Conservation (phyloP, 1,284 basidiomycete species). For the Tilletia walkeri region DNA sequence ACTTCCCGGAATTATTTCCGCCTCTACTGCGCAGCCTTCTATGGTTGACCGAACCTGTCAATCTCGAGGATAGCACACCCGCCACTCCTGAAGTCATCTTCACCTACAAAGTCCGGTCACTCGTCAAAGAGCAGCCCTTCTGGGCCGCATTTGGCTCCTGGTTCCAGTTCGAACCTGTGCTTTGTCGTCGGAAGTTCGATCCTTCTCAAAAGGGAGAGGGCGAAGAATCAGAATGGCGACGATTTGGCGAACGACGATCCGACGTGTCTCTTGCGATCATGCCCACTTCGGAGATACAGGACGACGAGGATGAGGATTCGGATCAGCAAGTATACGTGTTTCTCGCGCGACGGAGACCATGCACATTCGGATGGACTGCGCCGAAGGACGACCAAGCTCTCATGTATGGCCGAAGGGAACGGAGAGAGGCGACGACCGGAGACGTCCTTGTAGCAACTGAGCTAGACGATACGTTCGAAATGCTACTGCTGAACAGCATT, state of each 20-base stretch:
- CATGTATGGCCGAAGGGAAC: constrained; percentile 31
- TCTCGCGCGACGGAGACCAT: constrained; percentile 33
- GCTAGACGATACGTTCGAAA: constrained; percentile 12
- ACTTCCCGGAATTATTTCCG: constrained; percentile 51
- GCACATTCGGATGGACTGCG: constrained; percentile 31
- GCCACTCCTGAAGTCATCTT: constrained; percentile 39
- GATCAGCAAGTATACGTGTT: constrained; percentile 45
- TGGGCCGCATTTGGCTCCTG: constrained; percentile 78
- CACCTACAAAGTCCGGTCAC: constrained; percentile 70
- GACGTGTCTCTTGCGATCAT: constrained; percentile 21
- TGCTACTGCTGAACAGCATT: constrained; percentile 9
- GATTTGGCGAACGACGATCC: constrained; percentile 23
- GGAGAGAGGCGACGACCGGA: not conserved
- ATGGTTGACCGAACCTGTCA: constrained; percentile 28
- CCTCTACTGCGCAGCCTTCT: constrained; percentile 48
- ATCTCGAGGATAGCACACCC: not conserved
- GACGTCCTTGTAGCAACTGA: not conserved
- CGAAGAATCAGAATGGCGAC: constrained; percentile 9
- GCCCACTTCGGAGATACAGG: constrained; percentile 14
- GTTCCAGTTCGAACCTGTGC: constrained; percentile 70
- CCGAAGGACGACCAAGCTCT: constrained; percentile 34
- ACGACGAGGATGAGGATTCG: constrained; percentile 9
- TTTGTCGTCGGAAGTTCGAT: constrained; percentile 24
- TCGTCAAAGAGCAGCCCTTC: constrained; percentile 73
- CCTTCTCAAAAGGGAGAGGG: not conserved